These are phyloP conservation scores for Tilletia horrida DNA, from an alignment of 1,284 basidiomycete genomes.

Conservation along the genomic window DNA sequence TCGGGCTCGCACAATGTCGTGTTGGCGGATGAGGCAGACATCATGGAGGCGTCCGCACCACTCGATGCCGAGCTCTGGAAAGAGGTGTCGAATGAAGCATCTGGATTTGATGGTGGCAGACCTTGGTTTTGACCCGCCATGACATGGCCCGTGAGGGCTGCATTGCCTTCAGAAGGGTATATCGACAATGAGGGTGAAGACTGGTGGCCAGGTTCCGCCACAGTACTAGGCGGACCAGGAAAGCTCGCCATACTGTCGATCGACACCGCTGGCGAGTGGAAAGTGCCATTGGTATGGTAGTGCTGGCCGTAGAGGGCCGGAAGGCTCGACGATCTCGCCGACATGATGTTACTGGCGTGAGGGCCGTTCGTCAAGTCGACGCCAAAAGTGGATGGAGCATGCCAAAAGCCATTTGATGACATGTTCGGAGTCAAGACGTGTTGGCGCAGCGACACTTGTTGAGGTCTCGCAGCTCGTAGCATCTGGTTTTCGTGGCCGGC, in stretches of 20 bases:
- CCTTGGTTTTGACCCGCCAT: too few relatives aligned
- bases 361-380: too few relatives aligned
- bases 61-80: too few relatives aligned
- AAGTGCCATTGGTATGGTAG: neutral
- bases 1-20: constrained; percentile 7
- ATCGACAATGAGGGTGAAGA: too few relatives aligned
- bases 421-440: constrained; percentile 12
- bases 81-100: too few relatives aligned
- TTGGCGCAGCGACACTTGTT: neutral
- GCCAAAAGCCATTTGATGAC: neutral
- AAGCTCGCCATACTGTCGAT: constrained; percentile 3
- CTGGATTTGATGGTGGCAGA: too few relatives aligned
- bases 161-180: too few relatives aligned
- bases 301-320: constrained; percentile 6
- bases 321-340: neutral
- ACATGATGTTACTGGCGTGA: neutral
- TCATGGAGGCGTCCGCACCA: neutral
- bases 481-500: too few relatives aligned
- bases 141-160: too few relatives aligned
- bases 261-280: neutral
- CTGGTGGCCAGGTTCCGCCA: too few relatives aligned
- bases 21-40: neutral
- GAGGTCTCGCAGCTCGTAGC: too few relatives aligned
- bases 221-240: neutral
- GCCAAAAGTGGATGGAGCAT: too few relatives aligned